Evolutionary conservation across 2,329 filamentous ascomycete genomes (phyloP), one percentile per base, ranked within the genome.

Genomic region (Knufia petricola): DNA sequence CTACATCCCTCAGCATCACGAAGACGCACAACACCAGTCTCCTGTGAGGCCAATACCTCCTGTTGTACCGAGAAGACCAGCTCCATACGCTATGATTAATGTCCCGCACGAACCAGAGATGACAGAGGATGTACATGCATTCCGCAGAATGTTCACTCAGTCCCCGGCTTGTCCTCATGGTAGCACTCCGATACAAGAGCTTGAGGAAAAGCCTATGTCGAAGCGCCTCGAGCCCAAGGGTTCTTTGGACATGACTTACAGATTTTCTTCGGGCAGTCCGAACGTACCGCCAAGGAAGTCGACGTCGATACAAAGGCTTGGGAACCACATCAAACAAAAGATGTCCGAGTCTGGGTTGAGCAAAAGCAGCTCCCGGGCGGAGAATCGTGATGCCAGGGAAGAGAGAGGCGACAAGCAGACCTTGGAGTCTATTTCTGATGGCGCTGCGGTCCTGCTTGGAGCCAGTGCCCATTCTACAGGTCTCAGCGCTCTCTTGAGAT

Each of bases 261-360:
- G 17, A 6, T 32, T 28, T 21, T n/a, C 13, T 32, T 42, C 36
- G 12, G 30, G 39, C 20, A 26, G 20, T 42, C 39, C 39, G 23
- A 42, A 24, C 21, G 7, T 13, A 17, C 8, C 19, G 13, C 39
- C n/a, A 10, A 42, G 26, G 39, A 42, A 42, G 20, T 42, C 39
- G 7, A 42, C 39, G 10, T 42, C 39, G 12, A 42, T 42, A 4
- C 39, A 52, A 23, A 52, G 51, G 26, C 24, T 58, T 21, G 50
- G 52, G 8, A 50, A 48, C 19, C 55, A 55, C 30, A 56, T 58
- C 45, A 56, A 49, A 42, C 55, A 58, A 28, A 58, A 54, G 45
- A 13, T 59, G 3, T 59, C 57, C 6, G 51, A 58, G 40, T 48
- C 50, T 13, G 46, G 46, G 26, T 32, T 58, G 39, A 57, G 55